A percentile compares a stretch with the other conserved stretches of the same genome.
phyloP scores from a whole-genome alignment of 202 grass and related monocot genomes.

The Tripidium arundinaceum region DNA sequence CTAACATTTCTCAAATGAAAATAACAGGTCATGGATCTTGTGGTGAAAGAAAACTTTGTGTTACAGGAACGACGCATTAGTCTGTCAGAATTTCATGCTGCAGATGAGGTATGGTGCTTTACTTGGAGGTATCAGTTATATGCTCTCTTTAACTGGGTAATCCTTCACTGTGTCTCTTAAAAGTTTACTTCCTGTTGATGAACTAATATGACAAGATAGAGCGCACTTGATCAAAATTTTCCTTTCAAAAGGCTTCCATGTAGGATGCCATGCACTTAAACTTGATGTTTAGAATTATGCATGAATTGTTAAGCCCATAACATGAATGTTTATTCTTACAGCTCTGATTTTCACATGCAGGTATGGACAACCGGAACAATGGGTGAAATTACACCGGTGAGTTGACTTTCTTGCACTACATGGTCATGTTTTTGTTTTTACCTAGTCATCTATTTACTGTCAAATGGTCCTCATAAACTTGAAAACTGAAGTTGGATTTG shows the following conservation, averaged over 20 bases:
- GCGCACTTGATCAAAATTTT: neutral
- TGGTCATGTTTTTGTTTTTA: neutral
- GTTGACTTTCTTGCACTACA: neutral
- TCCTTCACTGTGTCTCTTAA: neutral
- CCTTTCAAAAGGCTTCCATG: conserved; percentile 3
- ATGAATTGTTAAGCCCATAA: neutral
- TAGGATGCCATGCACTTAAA: neutral
- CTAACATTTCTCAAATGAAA: conserved; percentile 17
- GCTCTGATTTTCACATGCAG: conserved; percentile 46
- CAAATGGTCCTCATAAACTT: neutral
- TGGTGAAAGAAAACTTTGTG: conserved; percentile 70
- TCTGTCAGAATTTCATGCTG: conserved; percentile 96
- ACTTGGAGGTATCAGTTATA: conserved; percentile 13
- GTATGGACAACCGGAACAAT: conserved; percentile 99
- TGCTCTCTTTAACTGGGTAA: neutral
- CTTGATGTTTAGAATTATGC: conserved; percentile 11
- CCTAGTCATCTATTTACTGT: neutral
- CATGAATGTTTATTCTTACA: neutral
- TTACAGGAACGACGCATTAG: conserved; percentile 86
- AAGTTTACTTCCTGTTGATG: neutral
- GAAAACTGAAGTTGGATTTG: conserved; percentile 7
- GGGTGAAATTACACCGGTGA: conserved; percentile 94
- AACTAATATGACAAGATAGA: neutral
- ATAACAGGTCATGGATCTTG: conserved; percentile 95
- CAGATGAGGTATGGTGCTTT: conserved; percentile 82